A percentile compares a stretch with the other conserved stretches of the same genome.
phyloP scores from a whole-genome alignment of 1,284 basidiomycete genomes.

The Wolfiporia cocos region DNA sequence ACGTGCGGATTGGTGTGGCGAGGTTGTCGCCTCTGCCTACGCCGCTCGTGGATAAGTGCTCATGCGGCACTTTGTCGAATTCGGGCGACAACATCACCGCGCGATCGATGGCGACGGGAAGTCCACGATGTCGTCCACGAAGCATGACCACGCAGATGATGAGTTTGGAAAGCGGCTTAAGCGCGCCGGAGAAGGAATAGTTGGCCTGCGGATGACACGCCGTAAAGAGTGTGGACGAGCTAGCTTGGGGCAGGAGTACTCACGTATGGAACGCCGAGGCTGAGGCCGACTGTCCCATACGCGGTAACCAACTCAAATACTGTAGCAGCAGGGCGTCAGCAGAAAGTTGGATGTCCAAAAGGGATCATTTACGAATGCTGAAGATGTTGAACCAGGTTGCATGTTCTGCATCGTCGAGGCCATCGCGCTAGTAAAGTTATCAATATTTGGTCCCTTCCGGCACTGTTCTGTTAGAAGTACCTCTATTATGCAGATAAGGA shows the following conservation, averaged over 20 bases:
- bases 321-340: slow-evolving; percentile 22
- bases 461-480: slow-evolving; percentile 21
- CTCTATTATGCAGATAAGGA: slow-evolving; percentile 87
- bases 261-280: slow-evolving; percentile 60
- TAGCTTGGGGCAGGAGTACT: no score
- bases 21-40: no score
- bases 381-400: slow-evolving; percentile 78
- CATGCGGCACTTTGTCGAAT: no score
- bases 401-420: slow-evolving; percentile 37
- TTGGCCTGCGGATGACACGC: slow-evolving; percentile 46
- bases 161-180: slow-evolving; percentile 81
- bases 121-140: slow-evolving; percentile 86
- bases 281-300: slow-evolving; percentile 88
- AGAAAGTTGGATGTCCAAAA: neutral
- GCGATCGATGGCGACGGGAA: slow-evolving; percentile 86
- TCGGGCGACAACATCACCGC: slow-evolving; percentile 74
- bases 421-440: slow-evolving; percentile 25
- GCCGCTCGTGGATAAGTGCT: no score
- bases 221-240: no score
- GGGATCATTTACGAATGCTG: slow-evolving; percentile 46
- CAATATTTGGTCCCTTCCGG: neutral
- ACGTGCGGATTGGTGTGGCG: no score
- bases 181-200: slow-evolving; percentile 77
- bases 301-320: slow-evolving; percentile 88
- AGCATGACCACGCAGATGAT: slow-evolving; percentile 87